Evolutionary conservation across 352 stramenopile genomes (phyloP).

Genomic region (Hyaloperonospora brassicae): DNA sequence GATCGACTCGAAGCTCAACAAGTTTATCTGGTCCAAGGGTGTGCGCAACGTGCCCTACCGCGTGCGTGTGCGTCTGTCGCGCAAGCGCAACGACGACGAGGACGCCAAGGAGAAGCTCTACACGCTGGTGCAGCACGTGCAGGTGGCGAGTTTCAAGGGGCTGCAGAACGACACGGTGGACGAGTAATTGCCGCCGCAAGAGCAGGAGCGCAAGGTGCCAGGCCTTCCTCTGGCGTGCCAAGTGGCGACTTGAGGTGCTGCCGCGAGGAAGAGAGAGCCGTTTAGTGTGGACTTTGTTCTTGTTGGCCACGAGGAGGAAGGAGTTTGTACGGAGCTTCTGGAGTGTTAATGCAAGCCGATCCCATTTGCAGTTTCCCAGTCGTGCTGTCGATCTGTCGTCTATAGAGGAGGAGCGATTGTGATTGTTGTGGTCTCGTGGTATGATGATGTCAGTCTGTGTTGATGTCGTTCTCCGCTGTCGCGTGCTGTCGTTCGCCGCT

Average conservation of each 20-base stretch:
- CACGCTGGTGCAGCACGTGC: constrained; percentile 96
- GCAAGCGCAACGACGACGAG: constrained; percentile 99
- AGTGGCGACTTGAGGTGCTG: constrained; percentile 15
- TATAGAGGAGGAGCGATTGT: too few species aligned
- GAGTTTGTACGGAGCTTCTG: constrained; percentile 23
- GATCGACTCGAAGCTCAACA: constrained; percentile 95
- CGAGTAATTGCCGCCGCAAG: constrained; percentile 43
- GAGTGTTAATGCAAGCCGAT: constrained; percentile 31
- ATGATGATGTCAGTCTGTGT: too few species aligned
- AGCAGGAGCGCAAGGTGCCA: not conserved
- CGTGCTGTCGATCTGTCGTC: not conserved
- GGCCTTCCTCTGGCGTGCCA: not conserved
- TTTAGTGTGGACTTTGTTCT: constrained; percentile 19
- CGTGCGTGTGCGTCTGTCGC: constrained; percentile 95
- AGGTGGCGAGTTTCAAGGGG: constrained; percentile 94
- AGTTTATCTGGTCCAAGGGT: constrained; percentile 96
- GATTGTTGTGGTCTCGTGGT: too few species aligned
- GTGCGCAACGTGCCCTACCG: constrained; percentile 97
- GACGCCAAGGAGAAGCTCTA: constrained; percentile 99
- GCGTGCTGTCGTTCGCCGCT: too few species aligned
- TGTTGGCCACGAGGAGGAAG: constrained; percentile 21
- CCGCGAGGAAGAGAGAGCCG: not conserved
- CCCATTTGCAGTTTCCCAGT: constrained; percentile 32
- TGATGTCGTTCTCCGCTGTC: too few species aligned
- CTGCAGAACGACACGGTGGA: constrained; percentile 95